Evolutionary conservation across 345 rosid genomes (phyloP).

Genomic region (Salix dunnii): DNA sequence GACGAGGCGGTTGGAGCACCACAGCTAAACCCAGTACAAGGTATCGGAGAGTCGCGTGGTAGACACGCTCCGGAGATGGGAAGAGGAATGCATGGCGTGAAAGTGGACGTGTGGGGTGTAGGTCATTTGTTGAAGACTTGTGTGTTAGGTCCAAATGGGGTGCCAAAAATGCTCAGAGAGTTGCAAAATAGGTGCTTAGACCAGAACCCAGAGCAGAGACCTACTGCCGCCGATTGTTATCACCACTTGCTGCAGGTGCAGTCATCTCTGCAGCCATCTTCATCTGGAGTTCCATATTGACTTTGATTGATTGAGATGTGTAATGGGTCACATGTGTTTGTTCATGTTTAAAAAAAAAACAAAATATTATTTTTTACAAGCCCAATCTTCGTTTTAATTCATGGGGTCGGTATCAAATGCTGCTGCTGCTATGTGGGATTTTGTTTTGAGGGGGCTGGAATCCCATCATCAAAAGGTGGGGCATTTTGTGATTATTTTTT

Average conservation of each 20-base stretch:
- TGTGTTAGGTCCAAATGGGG: conserved; percentile 43
- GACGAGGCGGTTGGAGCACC: conserved; percentile 78
- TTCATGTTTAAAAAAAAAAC: not conserved
- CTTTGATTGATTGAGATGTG: not conserved
- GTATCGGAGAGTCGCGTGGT: conserved; percentile 42
- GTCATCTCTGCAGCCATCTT: conserved; percentile 46
- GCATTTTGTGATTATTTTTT: too few relatives aligned
- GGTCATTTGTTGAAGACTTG: conserved; percentile 77
- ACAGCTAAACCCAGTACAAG: conserved; percentile 60
- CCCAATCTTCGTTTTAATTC: too few relatives aligned
- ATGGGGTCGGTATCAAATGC: not conserved
- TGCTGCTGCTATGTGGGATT: not conserved
- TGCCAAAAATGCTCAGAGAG: conserved; percentile 76
- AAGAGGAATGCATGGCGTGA: conserved; percentile 82
- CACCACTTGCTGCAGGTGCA: conserved; percentile 87
- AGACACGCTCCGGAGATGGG: conserved; percentile 89
- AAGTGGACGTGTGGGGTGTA: conserved; percentile 96
- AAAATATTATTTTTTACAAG: too few relatives aligned
- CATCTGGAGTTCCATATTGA: conserved; percentile 31
- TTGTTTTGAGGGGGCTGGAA: not conserved
- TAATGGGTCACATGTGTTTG: not conserved
- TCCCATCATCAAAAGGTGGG: too few relatives aligned
- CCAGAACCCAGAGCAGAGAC: conserved; percentile 84
- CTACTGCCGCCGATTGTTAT: conserved; percentile 95
- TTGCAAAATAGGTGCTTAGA: conserved; percentile 82